Base-by-base conservation (phyloP, 108 stramenopile species). In the Nitzschia inconspicua region DNA sequence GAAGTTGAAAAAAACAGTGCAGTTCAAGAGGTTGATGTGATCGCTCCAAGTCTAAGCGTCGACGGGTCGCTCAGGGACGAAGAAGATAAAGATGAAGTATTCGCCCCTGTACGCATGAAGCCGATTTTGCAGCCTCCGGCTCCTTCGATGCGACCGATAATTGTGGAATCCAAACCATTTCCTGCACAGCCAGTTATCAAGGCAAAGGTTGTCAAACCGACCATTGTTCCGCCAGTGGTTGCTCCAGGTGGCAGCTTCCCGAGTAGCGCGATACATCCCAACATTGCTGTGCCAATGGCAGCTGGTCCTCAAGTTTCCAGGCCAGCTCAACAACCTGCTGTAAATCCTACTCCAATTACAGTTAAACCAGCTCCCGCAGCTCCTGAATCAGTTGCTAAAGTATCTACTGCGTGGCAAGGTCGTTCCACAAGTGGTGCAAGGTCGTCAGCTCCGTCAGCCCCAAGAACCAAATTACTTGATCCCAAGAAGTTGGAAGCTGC, bases 401-500 rank as follows among this genome's bases (percentile, higher is more conserved):
- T 18, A 8, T 46, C 44, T 46, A n/a, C n/a, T n/a, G n/a, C n/a
- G n/a, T n/a, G n/a, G n/a, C 5, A n/a, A 36, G 37, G 48, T 29
- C 16, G 24, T 16, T 10, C 48, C 3, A 49, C 26, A n/a, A 8
- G 22, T 29, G 24, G 27, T 24, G 24, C 48, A 7, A n/a, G n/a
- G n/a, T 8, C 25, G 24, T n/a, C 23, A 7, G 31, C 37, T 36
- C 23, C 53, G 3, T 36, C 20, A 23, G 34, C 19, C 23, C 32
- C 53, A 10, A 35, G 32, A 23, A 54, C 30, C 10, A 32, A 11
- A 19, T 20, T 54, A 29, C 35, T 49, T 39, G 63, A 63, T 10
- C 44, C 47, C 37, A 47, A 24, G 35, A 29, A 52, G 22, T 18
- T 60, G 22, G 37, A 62, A 19, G 44, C 60, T 34, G 60, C 60